These are phyloP conservation scores for Tolypocladium sp. DNA, from an alignment of 2,329 filamentous ascomycete genomes.

Conservation along the genomic window DNA sequence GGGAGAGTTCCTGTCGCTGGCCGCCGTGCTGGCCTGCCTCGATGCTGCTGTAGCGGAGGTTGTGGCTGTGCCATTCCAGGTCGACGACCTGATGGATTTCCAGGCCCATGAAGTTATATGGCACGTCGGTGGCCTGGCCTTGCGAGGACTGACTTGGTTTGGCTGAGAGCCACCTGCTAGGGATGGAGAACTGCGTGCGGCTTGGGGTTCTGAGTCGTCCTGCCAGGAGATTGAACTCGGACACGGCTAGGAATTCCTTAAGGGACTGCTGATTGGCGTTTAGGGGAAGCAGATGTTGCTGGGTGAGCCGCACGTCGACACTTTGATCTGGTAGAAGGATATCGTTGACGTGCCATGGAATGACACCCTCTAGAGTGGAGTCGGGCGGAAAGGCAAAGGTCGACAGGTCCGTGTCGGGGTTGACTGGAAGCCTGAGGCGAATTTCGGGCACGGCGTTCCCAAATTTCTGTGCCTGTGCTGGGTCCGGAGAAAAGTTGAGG, in stretches of 20 bases:
- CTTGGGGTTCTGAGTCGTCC: constrained; percentile 32
- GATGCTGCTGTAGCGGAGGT: constrained; percentile 40
- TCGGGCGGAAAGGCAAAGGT: constrained; percentile 17
- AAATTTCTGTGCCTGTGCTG: background rate
- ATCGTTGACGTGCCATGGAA: constrained; percentile 24
- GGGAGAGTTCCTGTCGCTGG: constrained; percentile 38
- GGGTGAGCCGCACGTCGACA: constrained; percentile 38
- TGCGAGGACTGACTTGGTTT: background rate
- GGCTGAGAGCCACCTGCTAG: constrained; percentile 10
- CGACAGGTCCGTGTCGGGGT: constrained; percentile 14
- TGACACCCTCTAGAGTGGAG: constrained; percentile 21
- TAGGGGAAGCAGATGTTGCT: constrained; percentile 27
- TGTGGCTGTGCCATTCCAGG: constrained; percentile 32
- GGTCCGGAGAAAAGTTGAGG: constrained; percentile 35
- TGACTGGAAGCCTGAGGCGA: constrained; percentile 21
- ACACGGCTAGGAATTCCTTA: constrained; percentile 31
- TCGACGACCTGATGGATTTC: constrained; percentile 40
- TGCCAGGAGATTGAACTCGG: constrained; percentile 34
- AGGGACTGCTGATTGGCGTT: constrained; percentile 27
- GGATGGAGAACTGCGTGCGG: constrained; percentile 18
- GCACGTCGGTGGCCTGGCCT: constrained; percentile 8
- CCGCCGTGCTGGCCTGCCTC: constrained; percentile 43
- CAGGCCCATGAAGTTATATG: constrained; percentile 37
- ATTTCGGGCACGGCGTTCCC: constrained; percentile 11
- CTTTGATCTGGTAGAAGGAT: constrained; percentile 34